phyloP scores from a whole-genome alignment of 1,139 yeast genomes.

The Debaryomyces sp. region DNA sequence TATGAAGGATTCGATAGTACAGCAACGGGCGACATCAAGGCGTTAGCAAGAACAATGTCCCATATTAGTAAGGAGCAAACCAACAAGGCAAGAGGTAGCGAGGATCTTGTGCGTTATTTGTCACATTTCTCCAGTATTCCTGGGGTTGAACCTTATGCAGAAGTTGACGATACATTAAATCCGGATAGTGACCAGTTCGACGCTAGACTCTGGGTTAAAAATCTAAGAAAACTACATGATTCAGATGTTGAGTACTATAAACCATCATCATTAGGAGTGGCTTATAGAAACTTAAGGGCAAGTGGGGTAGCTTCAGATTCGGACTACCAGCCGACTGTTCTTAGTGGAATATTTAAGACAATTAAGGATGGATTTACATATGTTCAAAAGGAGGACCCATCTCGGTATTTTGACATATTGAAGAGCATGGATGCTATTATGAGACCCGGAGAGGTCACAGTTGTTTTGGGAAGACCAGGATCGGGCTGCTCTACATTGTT shows the following conservation, averaged over 20 bases:
- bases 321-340: slow-evolving; percentile 75
- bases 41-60: slow-evolving; percentile 40
- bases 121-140: too few relatives aligned
- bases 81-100: slow-evolving; percentile 35
- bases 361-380: slow-evolving; percentile 18
- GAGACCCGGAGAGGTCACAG: slow-evolving; percentile 39
- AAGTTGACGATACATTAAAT: too few relatives aligned
- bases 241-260: slow-evolving; percentile 65
- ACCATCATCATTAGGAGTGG: slow-evolving; percentile 65
- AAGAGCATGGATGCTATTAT: slow-evolving; percentile 38
- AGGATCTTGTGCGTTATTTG: too few relatives aligned
- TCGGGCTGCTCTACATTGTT: slow-evolving; percentile 61
- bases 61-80: slow-evolving; percentile 10
- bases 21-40: slow-evolving; percentile 29
- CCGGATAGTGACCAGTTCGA: slow-evolving; percentile 56
- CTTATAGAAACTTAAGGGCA: slow-evolving; percentile 77
- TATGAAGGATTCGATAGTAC: slow-evolving; percentile 32
- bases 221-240: slow-evolving; percentile 53
- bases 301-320: slow-evolving; percentile 77
- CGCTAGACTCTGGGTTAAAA: slow-evolving; percentile 77
- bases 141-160: too few relatives aligned
- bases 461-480: slow-evolving; percentile 42
- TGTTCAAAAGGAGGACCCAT: slow-evolving; percentile 16
- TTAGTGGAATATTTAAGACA: slow-evolving; percentile 57
- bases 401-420: slow-evolving; percentile 31